Evolutionary conservation across 768 basidiomycete species (phyloP).

Genomic region (Russula dissimulans): DNA sequence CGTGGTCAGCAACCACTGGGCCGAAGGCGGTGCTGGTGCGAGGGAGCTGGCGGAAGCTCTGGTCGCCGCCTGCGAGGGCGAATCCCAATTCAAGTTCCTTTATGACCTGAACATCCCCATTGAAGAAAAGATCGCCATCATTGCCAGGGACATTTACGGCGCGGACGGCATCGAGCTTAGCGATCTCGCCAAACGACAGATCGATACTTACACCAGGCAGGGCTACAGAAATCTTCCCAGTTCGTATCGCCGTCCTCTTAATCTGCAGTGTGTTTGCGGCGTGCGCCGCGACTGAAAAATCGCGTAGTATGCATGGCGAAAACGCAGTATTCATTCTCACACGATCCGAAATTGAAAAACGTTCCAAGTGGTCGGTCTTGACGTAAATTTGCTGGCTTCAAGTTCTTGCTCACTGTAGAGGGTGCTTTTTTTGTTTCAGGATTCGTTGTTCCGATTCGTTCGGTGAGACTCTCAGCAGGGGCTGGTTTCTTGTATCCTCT

Average conservation of each 20-base stretch:
- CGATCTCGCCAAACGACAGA: conserved; percentile 73
- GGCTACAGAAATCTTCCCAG: conserved; percentile 74
- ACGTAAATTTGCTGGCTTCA: conserved; percentile 6
- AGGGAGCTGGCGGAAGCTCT: conserved; percentile 88
- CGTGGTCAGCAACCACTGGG: conserved; percentile 96
- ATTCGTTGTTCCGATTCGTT: conserved; percentile 87
- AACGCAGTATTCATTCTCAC: conserved; percentile 96
- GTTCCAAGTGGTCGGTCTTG: conserved; percentile 60
- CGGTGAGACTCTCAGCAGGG: conserved; percentile 81
- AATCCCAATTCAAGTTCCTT: conserved; percentile 85
- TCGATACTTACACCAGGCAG: conserved; percentile 87
- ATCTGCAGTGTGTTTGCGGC: neutral
- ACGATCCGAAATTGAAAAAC: conserved; percentile 84
- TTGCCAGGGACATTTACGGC: conserved; percentile 88
- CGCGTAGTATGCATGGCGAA: conserved; percentile 87
- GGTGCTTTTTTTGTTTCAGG: conserved; percentile 33
- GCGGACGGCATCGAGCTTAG: conserved; percentile 86
- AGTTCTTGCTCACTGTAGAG: neutral
- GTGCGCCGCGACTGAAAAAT: conserved; percentile 1
- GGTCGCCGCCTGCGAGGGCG: conserved; percentile 71
- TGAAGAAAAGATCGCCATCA: conserved; percentile 79
- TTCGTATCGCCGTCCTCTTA: conserved; percentile 29
- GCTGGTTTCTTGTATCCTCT: conserved; percentile 95
- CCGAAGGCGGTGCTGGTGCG: conserved; percentile 87
- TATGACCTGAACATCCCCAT: conserved; percentile 81